Percentiles rank a stretch among this genome's conserved stretches.
Evolutionary conservation across 1,139 yeast genomes (phyloP).

Genomic region (Blastobotrys serpentis): DNA sequence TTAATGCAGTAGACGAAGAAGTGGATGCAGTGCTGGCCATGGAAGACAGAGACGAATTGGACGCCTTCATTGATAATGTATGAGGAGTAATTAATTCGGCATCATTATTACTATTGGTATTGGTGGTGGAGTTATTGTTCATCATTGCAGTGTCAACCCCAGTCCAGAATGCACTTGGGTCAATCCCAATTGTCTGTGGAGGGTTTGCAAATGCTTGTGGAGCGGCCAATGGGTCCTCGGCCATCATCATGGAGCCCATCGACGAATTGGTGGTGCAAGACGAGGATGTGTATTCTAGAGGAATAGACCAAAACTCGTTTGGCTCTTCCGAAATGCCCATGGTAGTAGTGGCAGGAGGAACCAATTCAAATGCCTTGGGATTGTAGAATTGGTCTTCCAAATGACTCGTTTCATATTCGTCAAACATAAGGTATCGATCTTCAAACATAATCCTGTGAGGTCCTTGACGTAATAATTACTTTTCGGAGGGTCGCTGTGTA

Average conservation of each 20-base stretch:
- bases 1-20: constrained; percentile 7
- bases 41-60: constrained; percentile 8
- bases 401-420: constrained; percentile 5
- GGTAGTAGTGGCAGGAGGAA: constrained; percentile 4
- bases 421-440: constrained; percentile 7
- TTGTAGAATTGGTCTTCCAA: constrained; percentile 8
- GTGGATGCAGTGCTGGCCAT: constrained; percentile 3
- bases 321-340: constrained; percentile 4
- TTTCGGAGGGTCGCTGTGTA: too few relatives aligned
- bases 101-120: not conserved
- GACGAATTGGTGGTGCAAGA: not conserved
- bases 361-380: constrained; percentile 4
- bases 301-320: constrained; percentile 7
- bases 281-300: constrained; percentile 3
- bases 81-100: too few relatives aligned
- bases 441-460: constrained; percentile 2
- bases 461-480: too few relatives aligned
- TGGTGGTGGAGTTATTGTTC: not conserved
- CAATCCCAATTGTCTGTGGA: not conserved
- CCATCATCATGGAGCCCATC: not conserved
- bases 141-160: constrained; percentile 4
- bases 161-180: constrained; percentile 10
- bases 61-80: constrained; percentile 3
- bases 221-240: not conserved
- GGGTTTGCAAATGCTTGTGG: not conserved